These are phyloP conservation scores for Zoysia pacifica DNA, from an alignment of 176 grass and related monocot genomes.

Conservation along the genomic window DNA sequence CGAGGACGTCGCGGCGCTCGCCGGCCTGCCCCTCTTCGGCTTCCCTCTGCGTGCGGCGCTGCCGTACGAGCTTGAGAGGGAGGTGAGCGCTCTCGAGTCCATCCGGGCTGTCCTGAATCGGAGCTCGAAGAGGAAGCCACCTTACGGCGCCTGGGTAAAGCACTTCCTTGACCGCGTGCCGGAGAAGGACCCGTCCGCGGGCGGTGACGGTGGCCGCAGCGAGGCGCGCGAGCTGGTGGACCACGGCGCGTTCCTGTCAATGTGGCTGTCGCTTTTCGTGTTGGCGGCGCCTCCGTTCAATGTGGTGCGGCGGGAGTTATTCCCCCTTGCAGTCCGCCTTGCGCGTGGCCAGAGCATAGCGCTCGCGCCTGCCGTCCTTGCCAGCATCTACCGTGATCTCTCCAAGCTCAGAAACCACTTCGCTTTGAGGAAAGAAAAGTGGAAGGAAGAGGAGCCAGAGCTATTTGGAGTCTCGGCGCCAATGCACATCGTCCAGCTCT, in stretches of 20 bases:
- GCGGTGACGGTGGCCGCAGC: background rate
- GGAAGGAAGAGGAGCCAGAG: background rate
- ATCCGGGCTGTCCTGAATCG: conserved; percentile 20
- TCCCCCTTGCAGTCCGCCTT: conserved; percentile 42
- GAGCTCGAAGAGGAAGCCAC: conserved; percentile 33
- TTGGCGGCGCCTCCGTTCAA: conserved; percentile 27
- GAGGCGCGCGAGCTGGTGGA: conserved; percentile 23
- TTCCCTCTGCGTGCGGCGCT: conserved; percentile 25
- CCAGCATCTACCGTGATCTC: conserved; percentile 51
- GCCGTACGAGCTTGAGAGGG: background rate
- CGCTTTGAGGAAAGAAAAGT: background rate
- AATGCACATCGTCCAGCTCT: conserved; percentile 47
- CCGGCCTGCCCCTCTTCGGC: conserved; percentile 38
- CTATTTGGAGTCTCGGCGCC: conserved; percentile 38
- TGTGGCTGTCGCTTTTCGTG: conserved; percentile 53
- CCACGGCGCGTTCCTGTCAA: conserved; percentile 53
- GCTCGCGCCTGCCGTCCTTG: conserved; percentile 46
- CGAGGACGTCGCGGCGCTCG: conserved; percentile 47
- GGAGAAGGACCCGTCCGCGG: background rate
- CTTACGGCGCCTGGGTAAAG: conserved; percentile 33
- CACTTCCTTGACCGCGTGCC: conserved; percentile 28
- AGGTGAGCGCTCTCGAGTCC: conserved; percentile 13
- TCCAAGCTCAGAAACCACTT: conserved; percentile 29
- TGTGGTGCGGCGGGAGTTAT: conserved; percentile 26
- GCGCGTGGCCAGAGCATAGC: conserved; percentile 45